These are phyloP conservation scores for Septoria petroselini DNA, from an alignment of 2,329 filamentous ascomycete species.

Conservation along the genomic window DNA sequence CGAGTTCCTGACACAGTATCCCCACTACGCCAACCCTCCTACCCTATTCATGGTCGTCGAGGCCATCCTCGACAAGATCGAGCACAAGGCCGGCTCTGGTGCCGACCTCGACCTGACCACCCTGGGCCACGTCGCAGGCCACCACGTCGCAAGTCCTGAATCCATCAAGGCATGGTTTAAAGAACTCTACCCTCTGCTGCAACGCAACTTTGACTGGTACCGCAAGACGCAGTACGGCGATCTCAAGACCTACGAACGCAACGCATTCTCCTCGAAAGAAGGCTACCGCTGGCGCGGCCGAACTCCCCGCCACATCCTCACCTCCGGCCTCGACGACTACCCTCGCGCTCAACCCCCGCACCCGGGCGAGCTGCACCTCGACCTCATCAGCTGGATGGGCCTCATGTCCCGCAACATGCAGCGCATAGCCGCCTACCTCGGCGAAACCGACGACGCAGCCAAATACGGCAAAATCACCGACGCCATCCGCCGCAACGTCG, in stretches of 20 bases:
- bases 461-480: slow-evolving; percentile 69
- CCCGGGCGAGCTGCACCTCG: slow-evolving; percentile 90
- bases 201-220: slow-evolving; percentile 93
- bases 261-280: slow-evolving; percentile 80
- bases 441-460: slow-evolving; percentile 69
- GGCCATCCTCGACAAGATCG: slow-evolving; percentile 74
- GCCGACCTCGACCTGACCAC: slow-evolving; percentile 33
- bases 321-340: slow-evolving; percentile 94
- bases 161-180: slow-evolving; percentile 68
- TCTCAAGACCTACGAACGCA: slow-evolving; percentile 82
- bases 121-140: slow-evolving; percentile 40
- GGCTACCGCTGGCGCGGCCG: slow-evolving; percentile 94
- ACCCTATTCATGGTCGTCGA: slow-evolving; percentile 90
- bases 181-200: slow-evolving; percentile 79
- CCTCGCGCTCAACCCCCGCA: slow-evolving; percentile 90
- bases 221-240: slow-evolving; percentile 86
- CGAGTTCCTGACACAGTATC: slow-evolving; percentile 94
- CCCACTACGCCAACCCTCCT: slow-evolving; percentile 94
- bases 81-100: slow-evolving; percentile 41
- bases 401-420: slow-evolving; percentile 86
- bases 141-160: slow-evolving; percentile 63
- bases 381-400: slow-evolving; percentile 96
- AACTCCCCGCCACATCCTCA: slow-evolving; percentile 80
- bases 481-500: slow-evolving; percentile 79
- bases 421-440: slow-evolving; percentile 74